Conservation (phyloP, 2,329 filamentous ascomycete genomes). For the Dryadomyces quercivorus region DNA sequence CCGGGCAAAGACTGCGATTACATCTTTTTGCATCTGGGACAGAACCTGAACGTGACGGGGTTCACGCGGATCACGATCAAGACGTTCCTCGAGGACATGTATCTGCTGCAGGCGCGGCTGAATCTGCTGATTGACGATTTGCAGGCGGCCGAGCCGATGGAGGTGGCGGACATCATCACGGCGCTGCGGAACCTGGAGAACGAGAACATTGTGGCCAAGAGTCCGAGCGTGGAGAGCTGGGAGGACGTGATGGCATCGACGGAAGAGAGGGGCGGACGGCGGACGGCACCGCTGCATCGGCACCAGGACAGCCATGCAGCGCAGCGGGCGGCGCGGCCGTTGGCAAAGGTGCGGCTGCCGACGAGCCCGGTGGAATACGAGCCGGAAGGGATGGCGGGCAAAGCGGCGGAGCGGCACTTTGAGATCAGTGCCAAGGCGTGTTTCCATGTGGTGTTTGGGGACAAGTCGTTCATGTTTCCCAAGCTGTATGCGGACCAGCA, state of each 20-base stretch:
- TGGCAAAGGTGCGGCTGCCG: conserved; percentile 70
- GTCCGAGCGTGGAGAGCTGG: conserved; percentile 79
- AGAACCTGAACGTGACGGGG: conserved; percentile 48
- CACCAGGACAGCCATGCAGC: background rate
- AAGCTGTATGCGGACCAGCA: conserved; percentile 75
- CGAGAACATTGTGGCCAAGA: conserved; percentile 44
- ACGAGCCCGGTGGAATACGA: conserved; percentile 71
- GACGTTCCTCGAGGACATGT: conserved; percentile 80
- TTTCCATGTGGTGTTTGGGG: conserved; percentile 93
- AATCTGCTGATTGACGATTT: conserved; percentile 78
- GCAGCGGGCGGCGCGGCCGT: conserved; percentile 17
- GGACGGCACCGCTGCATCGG: conserved; percentile 16
- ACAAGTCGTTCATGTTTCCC: conserved; percentile 90
- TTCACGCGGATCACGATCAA: conserved; percentile 75
- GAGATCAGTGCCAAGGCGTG: conserved; percentile 87
- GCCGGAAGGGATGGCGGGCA: conserved; percentile 66
- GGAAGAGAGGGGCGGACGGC: conserved; percentile 13
- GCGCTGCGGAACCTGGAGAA: conserved; percentile 64
- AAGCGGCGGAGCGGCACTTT: conserved; percentile 69
- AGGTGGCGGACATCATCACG: conserved; percentile 57
- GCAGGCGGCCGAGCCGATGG: conserved; percentile 56
- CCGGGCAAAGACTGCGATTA: conserved; percentile 89
- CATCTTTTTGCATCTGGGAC: conserved; percentile 66
- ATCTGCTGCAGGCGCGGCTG: conserved; percentile 68
- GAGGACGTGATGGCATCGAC: conserved; percentile 61